These are phyloP conservation scores for Backusella luteola DNA, from an alignment of 192 early-diverging fungal genomes.

Conservation along the genomic window DNA sequence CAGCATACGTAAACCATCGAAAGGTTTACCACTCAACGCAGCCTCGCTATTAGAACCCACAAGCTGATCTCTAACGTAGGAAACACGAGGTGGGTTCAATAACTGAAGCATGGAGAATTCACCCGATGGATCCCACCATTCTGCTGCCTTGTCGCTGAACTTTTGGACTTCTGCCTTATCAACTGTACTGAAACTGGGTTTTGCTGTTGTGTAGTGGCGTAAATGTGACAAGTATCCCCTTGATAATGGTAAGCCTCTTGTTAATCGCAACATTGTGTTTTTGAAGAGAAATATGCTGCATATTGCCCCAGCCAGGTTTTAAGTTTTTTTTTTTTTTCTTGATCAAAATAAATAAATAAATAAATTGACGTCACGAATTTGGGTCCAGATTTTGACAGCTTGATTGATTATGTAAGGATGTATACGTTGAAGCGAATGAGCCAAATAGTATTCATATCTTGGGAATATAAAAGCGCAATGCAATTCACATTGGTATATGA, in stretches of 20 bases:
- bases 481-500: too few relatives aligned
- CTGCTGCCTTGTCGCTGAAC: constrained; percentile 63
- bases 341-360: neutral
- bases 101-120: constrained; percentile 81
- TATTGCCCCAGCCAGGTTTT: neutral
- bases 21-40: constrained; percentile 28
- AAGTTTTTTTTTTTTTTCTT: neutral
- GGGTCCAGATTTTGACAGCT: neutral
- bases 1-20: constrained; percentile 61
- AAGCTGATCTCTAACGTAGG: constrained; percentile 67
- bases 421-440: neutral
- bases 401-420: neutral
- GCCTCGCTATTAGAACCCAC: neutral
- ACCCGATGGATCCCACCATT: constrained; percentile 93
- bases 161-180: constrained; percentile 72
- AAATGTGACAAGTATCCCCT: neutral
- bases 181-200: constrained; percentile 44
- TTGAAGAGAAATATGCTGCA: neutral
- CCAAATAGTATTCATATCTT: neutral
- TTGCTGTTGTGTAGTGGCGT: constrained; percentile 11
- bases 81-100: constrained; percentile 70
- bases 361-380: neutral
- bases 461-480: neutral
- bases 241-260: neutral
- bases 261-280: neutral